Percentiles rank a stretch among this genome's conserved stretches.
These are phyloP conservation scores for carrot (Daucus carota) DNA, from an alignment of 129 eudicot genomes.

Conservation along the genomic window DH1_v3.0 NC_030383.2:47124501-47125000, in stretches of 20 bases:
- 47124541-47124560: slow-evolving; percentile 28
- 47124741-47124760: too few species aligned
- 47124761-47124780: too few species aligned
- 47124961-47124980: background rate
- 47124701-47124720: too few species aligned
- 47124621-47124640: background rate
- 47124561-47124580: background rate
- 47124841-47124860: too few species aligned
- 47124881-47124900: too few species aligned
- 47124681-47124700: background rate
- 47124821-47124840: too few species aligned
- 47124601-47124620: background rate
- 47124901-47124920: too few species aligned
- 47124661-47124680: background rate
- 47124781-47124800: too few species aligned
- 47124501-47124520: slow-evolving; percentile 87
- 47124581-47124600: background rate
- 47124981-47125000: background rate
- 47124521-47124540: slow-evolving; percentile 94
- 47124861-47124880: too few species aligned
- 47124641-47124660: background rate
- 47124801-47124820: too few species aligned
- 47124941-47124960: background rate
- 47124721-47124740: too few species aligned
- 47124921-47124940: background rate